Conservation (phyloP, 2,329 filamentous ascomycete species). For the Colletotrichum sp. region DNA sequence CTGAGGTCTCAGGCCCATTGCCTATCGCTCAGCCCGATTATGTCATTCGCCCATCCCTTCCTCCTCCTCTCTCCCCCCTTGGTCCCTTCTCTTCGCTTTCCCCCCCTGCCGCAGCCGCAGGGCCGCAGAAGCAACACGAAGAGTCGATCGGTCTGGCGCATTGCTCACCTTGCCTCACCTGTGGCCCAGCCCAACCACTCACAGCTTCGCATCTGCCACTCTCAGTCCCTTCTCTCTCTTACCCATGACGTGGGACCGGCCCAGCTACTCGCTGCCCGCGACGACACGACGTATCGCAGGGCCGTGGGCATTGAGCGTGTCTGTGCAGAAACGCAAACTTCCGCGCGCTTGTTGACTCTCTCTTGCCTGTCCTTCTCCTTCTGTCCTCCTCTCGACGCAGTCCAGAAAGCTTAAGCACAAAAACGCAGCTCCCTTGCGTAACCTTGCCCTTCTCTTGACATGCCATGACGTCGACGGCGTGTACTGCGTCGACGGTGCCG, state of each 20-base stretch:
- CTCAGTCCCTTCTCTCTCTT: neutral
- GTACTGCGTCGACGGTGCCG: neutral
- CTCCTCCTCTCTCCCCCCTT: neutral
- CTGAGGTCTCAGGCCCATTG: neutral
- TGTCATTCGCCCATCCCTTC: constrained; percentile 3
- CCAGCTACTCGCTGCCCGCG: neutral
- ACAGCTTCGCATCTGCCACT: neutral
- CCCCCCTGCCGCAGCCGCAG: neutral
- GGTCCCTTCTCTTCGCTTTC: neutral
- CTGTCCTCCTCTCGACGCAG: neutral
- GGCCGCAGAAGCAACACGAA: neutral
- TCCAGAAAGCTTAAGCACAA: neutral
- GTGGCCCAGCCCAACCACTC: neutral
- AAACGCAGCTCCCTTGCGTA: neutral
- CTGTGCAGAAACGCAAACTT: neutral
- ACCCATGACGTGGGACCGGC: neutral
- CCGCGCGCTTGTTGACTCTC: neutral
- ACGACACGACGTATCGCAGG: neutral
- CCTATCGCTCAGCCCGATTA: neutral
- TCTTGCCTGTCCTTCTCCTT: neutral
- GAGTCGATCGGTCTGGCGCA: neutral
- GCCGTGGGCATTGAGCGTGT: neutral
- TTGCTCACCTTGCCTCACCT: neutral
- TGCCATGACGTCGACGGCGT: constrained; percentile 8
- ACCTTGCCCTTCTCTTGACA: neutral